Percentiles rank a stretch among this genome's conserved stretches.
phyloP scores from a whole-genome alignment of 2,329 filamentous ascomycete genomes.

The Exophiala mesophila region DNA sequence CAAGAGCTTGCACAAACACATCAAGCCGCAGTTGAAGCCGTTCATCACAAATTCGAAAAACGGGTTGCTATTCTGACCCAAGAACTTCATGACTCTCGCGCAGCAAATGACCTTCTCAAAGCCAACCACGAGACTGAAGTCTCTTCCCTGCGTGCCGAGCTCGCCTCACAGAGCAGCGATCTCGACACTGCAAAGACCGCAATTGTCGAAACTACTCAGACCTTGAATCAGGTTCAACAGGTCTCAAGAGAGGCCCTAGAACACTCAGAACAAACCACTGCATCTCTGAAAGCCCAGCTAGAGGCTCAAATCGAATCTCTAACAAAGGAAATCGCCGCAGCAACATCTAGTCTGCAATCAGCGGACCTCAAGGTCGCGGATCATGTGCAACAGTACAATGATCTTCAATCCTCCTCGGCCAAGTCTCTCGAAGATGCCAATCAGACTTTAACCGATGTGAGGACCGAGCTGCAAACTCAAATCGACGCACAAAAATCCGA shows the following conservation, averaged over 20 bases:
- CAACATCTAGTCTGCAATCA: conserved; percentile 53
- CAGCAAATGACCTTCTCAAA: conserved; percentile 15
- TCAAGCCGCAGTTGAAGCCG: conserved; percentile 9
- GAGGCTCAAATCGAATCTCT: conserved; percentile 68
- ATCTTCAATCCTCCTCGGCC: conserved; percentile 16
- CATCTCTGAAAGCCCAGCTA: conserved; percentile 46
- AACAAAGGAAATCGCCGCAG: conserved; percentile 60
- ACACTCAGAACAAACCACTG: conserved; percentile 16
- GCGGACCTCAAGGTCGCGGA: conserved; percentile 15
- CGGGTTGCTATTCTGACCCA: conserved; percentile 21
- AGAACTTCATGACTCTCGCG: conserved; percentile 17
- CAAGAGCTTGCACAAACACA: conserved; percentile 16
- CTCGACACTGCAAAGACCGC: conserved; percentile 20
- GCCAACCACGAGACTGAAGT: conserved; percentile 15
- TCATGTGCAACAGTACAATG: conserved; percentile 15
- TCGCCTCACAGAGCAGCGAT: conserved; percentile 12
- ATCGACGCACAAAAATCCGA: conserved; percentile 16
- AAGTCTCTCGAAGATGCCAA: conserved; percentile 15
- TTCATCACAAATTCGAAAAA: conserved; percentile 23
- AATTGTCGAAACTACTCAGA: conserved; percentile 18
- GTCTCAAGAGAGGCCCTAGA: conserved; percentile 15
- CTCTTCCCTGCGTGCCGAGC: conserved; percentile 11
- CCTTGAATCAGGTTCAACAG: conserved; percentile 15
- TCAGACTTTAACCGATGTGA: conserved; percentile 9
- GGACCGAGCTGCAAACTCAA: conserved; percentile 13